Percentiles rank a stretch among this genome's conserved stretches.
Conservation (phyloP, 352 stramenopile species). For the Phytophthora pistaciae region DNA sequence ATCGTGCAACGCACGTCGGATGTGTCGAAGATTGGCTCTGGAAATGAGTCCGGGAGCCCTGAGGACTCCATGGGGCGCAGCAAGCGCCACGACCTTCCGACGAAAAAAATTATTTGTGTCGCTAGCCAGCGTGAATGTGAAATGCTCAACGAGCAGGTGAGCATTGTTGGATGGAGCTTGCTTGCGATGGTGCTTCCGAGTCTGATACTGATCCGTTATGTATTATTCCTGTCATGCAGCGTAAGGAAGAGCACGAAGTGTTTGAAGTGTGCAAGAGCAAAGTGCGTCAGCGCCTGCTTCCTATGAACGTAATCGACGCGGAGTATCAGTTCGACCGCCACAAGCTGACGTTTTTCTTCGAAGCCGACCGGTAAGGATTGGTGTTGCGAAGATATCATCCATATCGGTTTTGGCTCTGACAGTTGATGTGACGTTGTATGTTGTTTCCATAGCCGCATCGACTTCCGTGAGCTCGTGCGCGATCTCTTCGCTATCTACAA, state of each 20-base stretch:
- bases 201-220: neutral
- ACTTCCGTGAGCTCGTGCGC: constrained; percentile 98
- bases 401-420: constrained; percentile 6
- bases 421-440: neutral
- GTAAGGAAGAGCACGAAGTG: constrained; percentile 96
- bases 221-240: constrained; percentile 37
- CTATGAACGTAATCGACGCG: constrained; percentile 98
- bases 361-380: constrained; percentile 90
- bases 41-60: constrained; percentile 36
- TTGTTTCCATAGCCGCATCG: constrained; percentile 83
- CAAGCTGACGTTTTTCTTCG: constrained; percentile 99
- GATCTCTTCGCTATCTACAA: constrained; percentile 99
- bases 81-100: constrained; percentile 76
- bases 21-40: constrained; percentile 73
- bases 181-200: neutral
- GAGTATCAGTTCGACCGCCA: constrained; percentile 99
- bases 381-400: neutral
- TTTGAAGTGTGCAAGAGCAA: constrained; percentile 97
- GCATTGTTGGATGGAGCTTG: neutral
- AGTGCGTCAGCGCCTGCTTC: constrained; percentile 93
- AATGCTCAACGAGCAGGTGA: constrained; percentile 90
- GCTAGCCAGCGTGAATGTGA: constrained; percentile 94
- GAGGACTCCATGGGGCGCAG: constrained; percentile 58
- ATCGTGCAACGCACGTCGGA: constrained; percentile 93
- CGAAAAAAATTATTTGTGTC: constrained; percentile 94